Conservation (phyloP, 139 green algal species). For the Chlamydomonas sp. region DNA sequence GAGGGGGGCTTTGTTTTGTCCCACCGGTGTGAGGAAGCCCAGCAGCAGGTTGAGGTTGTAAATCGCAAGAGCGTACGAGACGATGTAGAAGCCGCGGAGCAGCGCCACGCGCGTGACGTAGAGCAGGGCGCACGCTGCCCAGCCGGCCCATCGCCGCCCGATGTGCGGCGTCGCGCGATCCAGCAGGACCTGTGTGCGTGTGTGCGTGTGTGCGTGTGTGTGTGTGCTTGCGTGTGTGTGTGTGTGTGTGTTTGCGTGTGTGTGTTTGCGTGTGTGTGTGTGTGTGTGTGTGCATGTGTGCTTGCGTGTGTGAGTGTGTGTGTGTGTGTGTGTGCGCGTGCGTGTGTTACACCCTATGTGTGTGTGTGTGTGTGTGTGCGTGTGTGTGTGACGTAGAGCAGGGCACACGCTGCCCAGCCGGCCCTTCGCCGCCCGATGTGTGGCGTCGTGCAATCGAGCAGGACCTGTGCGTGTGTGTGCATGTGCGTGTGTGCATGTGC, state of each 20-base stretch:
- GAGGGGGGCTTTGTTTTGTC: too few relatives aligned
- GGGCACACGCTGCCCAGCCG: slow-evolving; percentile 31
- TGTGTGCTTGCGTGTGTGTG: too few relatives aligned
- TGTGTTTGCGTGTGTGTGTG: too few relatives aligned
- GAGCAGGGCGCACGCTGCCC: slow-evolving; percentile 39
- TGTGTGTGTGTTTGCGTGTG: too few relatives aligned
- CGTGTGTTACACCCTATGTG: too few relatives aligned
- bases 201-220: too few relatives aligned
- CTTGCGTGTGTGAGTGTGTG: too few relatives aligned
- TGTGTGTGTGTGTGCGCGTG: too few relatives aligned
- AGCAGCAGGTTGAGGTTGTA: slow-evolving; percentile 97
- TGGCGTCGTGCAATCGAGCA: slow-evolving; percentile 79
- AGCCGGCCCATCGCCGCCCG: slow-evolving; percentile 58
- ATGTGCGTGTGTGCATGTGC: too few relatives aligned
- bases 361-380: too few relatives aligned
- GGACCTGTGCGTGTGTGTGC: slow-evolving; percentile 50
- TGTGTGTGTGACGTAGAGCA: slow-evolving; percentile 72
- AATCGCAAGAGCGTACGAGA: slow-evolving; percentile 94
- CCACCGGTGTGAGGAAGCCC: slow-evolving; percentile 91
- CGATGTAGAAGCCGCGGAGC: slow-evolving; percentile 90
- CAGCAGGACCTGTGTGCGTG: slow-evolving; percentile 59
- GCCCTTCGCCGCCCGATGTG: slow-evolving; percentile 64
- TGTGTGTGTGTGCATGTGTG: too few relatives aligned
- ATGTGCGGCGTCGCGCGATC: slow-evolving; percentile 74
- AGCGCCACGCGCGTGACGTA: slow-evolving; percentile 78